Conservation (phyloP, 2,329 filamentous ascomycete species). For the Aspergillus candidus region DNA sequence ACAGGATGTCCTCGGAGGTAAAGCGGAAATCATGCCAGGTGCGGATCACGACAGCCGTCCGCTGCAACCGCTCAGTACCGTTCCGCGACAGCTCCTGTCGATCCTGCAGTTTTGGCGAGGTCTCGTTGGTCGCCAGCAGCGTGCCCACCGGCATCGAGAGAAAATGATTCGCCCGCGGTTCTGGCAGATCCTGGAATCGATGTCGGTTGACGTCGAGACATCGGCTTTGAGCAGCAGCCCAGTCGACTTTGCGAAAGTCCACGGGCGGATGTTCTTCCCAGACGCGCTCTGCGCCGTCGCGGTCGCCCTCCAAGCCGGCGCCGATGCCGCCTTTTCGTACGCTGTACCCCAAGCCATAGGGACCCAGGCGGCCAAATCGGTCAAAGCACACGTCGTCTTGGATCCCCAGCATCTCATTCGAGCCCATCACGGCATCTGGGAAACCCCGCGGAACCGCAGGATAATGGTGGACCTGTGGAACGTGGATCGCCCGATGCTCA, state of each 20-base stretch:
- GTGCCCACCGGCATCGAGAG: slow-evolving; percentile 29
- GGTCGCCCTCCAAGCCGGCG: slow-evolving; percentile 77
- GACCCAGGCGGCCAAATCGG: slow-evolving; percentile 76
- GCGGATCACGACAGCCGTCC: slow-evolving; percentile 71
- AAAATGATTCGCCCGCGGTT: slow-evolving; percentile 31
- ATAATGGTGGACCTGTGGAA: slow-evolving; percentile 68
- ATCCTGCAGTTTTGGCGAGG: slow-evolving; percentile 7
- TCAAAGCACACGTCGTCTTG: slow-evolving; percentile 89
- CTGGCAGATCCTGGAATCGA: slow-evolving; percentile 53
- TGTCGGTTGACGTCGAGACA: slow-evolving; percentile 66
- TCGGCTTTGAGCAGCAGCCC: slow-evolving; percentile 69
- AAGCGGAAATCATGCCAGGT: slow-evolving; percentile 76
- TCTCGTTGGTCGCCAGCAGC: slow-evolving; percentile 15
- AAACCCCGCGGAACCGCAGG: slow-evolving; percentile 76
- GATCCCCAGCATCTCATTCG: slow-evolving; percentile 71
- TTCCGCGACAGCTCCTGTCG: slow-evolving; percentile 17
- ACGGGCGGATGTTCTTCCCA: slow-evolving; percentile 68
- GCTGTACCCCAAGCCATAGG: slow-evolving; percentile 87
- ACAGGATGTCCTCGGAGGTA: slow-evolving; percentile 69
- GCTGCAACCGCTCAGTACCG: slow-evolving; percentile 34
- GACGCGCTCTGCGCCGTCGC: slow-evolving; percentile 69
- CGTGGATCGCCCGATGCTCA: slow-evolving; percentile 51
- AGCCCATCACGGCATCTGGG: slow-evolving; percentile 79
- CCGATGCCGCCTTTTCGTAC: slow-evolving; percentile 71
- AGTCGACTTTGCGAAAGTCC: slow-evolving; percentile 70